Evolutionary conservation across 129 eudicot genomes (phyloP).

Genomic region (Logfia minima): DNA sequence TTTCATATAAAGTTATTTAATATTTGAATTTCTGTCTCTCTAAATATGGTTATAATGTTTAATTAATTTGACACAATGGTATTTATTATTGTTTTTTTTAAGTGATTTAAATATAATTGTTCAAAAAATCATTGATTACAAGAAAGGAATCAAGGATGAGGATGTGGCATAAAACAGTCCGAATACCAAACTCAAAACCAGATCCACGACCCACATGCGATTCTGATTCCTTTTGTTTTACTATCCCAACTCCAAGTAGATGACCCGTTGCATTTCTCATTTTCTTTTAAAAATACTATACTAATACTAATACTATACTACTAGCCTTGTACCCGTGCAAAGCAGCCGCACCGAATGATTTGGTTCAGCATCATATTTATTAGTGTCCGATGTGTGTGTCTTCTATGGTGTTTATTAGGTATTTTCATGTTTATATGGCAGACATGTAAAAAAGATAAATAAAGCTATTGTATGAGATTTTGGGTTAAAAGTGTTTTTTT

Average conservation of each 20-base stretch:
- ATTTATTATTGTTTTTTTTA: neutral
- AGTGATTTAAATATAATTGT: neutral
- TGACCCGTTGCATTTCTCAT: constrained; percentile 34
- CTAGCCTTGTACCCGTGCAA: too few relatives aligned
- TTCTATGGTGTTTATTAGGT: too few relatives aligned
- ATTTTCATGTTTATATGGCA: too few relatives aligned
- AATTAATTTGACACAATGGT: neutral
- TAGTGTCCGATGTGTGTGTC: too few relatives aligned
- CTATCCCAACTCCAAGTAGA: constrained; percentile 25
- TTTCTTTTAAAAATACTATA: neutral
- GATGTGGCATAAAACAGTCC: constrained; percentile 20
- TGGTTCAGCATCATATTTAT: too few relatives aligned
- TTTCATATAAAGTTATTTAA: too few relatives aligned
- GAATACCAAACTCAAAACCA: constrained; percentile 26
- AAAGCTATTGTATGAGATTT: too few relatives aligned
- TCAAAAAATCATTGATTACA: constrained; percentile 2
- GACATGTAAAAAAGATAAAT: too few relatives aligned
- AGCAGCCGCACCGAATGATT: too few relatives aligned
- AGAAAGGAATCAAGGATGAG: constrained; percentile 10
- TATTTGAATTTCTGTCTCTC: neutral
- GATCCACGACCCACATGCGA: constrained; percentile 46
- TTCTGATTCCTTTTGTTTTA: constrained; percentile 41
- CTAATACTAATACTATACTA: too few relatives aligned
- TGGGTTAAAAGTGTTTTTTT: too few relatives aligned
- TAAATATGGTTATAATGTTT: neutral